A percentile compares a stretch with the other conserved stretches of the same genome.
Conservation (phyloP, 1,284 basidiomycete species). For the Leccinum subspadiceum region DNA sequence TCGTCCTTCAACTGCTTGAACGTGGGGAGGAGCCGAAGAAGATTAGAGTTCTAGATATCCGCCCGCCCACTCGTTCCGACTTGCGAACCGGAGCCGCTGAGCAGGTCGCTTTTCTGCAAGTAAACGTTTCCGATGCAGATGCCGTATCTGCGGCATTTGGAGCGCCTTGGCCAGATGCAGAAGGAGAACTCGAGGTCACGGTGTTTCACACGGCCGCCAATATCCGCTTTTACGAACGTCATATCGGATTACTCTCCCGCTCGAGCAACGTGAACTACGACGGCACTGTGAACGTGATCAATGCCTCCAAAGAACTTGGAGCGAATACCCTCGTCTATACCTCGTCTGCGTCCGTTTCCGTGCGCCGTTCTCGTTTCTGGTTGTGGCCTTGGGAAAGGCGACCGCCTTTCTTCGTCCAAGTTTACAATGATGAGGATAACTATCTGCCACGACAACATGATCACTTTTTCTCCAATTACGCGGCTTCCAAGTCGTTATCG, state of each 20-base stretch:
- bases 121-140: constrained; percentile 53
- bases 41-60: constrained; percentile 69
- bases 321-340: constrained; percentile 58
- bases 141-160: constrained; percentile 59
- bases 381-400: constrained; percentile 70
- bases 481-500: constrained; percentile 53
- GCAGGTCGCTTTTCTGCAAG: constrained; percentile 54
- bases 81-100: constrained; percentile 46
- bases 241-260: constrained; percentile 44
- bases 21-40: constrained; percentile 65
- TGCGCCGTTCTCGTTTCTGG: constrained; percentile 55
- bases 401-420: constrained; percentile 54
- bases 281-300: constrained; percentile 63
- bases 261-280: constrained; percentile 62
- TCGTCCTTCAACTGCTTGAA: constrained; percentile 60
- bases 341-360: constrained; percentile 56
- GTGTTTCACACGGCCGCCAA: constrained; percentile 73
- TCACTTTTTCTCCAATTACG: constrained; percentile 72
- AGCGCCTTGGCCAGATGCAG: constrained; percentile 55
- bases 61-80: constrained; percentile 52
- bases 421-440: constrained; percentile 54
- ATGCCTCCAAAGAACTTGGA: constrained; percentile 40
- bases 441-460: constrained; percentile 46
- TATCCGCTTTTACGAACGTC: constrained; percentile 73
- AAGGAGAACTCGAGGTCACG: constrained; percentile 41